These are phyloP conservation scores for Phytophthora palmivora DNA, from an alignment of 352 stramenopile species.

Conservation along the genomic window DNA sequence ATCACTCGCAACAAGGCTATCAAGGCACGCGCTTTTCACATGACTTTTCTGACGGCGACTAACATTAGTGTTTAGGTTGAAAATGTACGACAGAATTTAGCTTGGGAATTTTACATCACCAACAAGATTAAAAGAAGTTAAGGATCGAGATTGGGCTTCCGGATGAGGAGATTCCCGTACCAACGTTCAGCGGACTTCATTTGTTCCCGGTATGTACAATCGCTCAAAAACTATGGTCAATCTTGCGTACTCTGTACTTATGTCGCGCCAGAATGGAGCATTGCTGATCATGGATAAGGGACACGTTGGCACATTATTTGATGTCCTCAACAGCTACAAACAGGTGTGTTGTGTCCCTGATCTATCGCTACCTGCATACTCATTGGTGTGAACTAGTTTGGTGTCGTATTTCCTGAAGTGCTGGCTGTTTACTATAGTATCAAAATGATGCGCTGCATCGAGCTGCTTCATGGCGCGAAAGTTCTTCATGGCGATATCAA, in stretches of 20 bases:
- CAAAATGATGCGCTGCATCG: slow-evolving; percentile 78
- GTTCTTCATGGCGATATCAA: slow-evolving; percentile 90
- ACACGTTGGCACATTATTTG: slow-evolving; percentile 70
- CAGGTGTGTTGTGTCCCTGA: slow-evolving; percentile 46
- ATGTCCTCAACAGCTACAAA: slow-evolving; percentile 82
- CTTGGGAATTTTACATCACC: slow-evolving; percentile 85
- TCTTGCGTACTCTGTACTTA: neutral
- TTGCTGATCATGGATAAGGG: slow-evolving; percentile 82
- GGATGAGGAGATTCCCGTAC: slow-evolving; percentile 41
- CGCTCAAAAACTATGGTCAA: neutral
- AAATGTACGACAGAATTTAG: slow-evolving; percentile 67
- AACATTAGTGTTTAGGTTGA: slow-evolving; percentile 56
- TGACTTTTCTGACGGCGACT: slow-evolving; percentile 6
- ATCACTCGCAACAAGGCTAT: slow-evolving; percentile 51
- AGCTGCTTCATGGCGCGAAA: slow-evolving; percentile 63
- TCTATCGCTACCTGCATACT: neutral
- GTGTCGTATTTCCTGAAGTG: slow-evolving; percentile 70
- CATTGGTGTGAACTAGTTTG: slow-evolving; percentile 36
- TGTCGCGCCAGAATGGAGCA: slow-evolving; percentile 65
- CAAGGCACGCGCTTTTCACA: slow-evolving; percentile 54
- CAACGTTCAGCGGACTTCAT: slow-evolving; percentile 57
- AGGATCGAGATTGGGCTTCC: slow-evolving; percentile 28
- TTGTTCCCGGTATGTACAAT: slow-evolving; percentile 59
- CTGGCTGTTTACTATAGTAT: slow-evolving; percentile 81
- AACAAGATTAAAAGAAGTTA: slow-evolving; percentile 57